Base-by-base conservation (phyloP, 2,329 filamentous ascomycete species). In the Trichoderma sp. region DNA sequence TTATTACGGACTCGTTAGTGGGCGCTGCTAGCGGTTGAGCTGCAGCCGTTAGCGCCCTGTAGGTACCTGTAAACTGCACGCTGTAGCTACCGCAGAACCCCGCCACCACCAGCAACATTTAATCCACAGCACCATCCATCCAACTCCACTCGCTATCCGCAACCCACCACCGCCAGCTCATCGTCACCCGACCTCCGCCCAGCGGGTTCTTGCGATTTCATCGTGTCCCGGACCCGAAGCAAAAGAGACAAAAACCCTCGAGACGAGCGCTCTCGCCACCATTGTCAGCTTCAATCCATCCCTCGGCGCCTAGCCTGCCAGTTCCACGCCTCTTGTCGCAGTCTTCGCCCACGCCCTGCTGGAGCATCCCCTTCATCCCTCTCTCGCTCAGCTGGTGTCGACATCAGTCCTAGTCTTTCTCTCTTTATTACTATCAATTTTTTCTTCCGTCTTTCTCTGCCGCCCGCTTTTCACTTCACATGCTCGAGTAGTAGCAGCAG, bases 141-240 rank as follows among this genome's bases (percentile, higher is more conserved):
- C 36, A 15, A n/a, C 61, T 21, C 61, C 24, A 64, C 61, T 30
- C 47, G 60, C 60, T 26, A 43, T 60, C 28, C 57, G 57, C 57
- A 60, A 60, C 26, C 65, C 65, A 68, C 56, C 66, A 62, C 66
- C 57, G 66, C 66, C 66, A 70, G 57, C 66, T 12, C 66, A 70
- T 70, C 66, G 66, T 70, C 66, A 62, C 66, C 66, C 57, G 66
- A 70, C 66, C 66, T 61, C 39, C 57, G 66, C 66, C 57, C 66
- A 36, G 60, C 66, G 66, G 66, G 7, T 60, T 47, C 24, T 51
- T 61, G 43, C 18, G n/a, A 53, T 24, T 43, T 53, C 47, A 53
- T 53, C 47, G n/a, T 24, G 47, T 53, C 32, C 64, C 24, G 36
- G 53, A 60, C 34, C 34, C 36, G 14, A 43, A 32, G 28, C 26